Evolutionary conservation across 2,329 filamentous ascomycete genomes (phyloP), one percentile per base, ranked within the genome.

Genomic region (Venturia oleaginea): DNA sequence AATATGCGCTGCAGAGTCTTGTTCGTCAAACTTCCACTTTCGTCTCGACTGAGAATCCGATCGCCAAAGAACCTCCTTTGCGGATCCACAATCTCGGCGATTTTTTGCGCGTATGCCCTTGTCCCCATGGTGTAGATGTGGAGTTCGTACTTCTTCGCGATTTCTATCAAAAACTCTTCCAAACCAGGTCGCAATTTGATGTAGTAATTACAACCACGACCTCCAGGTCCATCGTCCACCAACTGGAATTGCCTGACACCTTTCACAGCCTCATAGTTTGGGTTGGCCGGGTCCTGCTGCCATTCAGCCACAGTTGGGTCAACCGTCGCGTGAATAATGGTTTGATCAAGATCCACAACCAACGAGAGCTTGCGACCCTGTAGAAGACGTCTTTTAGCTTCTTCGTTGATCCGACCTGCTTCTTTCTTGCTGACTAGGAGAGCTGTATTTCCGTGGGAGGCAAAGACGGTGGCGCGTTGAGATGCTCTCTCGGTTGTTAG

Each of bases 71-170:
- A 85, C 73, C 88, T 92, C 68, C 88, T 85, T 40, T 93, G 86
- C 0, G 93, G 93, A 71, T 99, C 94, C 67, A 99, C 90, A 67
- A 99, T 93, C 69, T 89, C 88, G 43, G 92, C 92, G 70, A 99
- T 95, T 67, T 91, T 89, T 69, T 92, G 83, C 11, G 94, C 94
- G 73, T 99, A 99, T n/a, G 93, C 91, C 68, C 94, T 86, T 27
- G 94, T 99, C 65, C 93, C 94, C 94, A 99, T 99, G 54, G 94
- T 99, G 79, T 99, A 99, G 67, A 99, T 93, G 74, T 99, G 94
- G 71, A 97, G 81, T 78, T 99, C 94, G 77, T 94, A 99, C 71
- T 94, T 80, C 71, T 87, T 83, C 0, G 91, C 85, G 59, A 97
- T 83, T 62, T 85, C 84, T 65, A 89, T 81, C 60, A 99, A 81